Conservation (phyloP, 2,329 filamentous ascomycete species). For the Claviceps paspali region DNA sequence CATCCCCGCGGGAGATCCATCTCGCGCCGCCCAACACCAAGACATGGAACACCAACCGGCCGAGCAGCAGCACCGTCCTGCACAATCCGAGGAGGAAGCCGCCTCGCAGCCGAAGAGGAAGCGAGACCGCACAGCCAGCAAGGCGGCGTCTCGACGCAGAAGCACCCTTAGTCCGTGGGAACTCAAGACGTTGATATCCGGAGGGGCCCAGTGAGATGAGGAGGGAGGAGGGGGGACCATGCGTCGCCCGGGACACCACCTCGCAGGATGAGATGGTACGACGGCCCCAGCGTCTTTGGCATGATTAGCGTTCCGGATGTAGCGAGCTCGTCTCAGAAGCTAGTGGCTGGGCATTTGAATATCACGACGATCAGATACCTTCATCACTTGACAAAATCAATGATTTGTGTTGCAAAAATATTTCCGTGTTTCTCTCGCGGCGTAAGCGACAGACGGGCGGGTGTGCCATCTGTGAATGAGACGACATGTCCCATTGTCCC, state of each 20-base stretch:
- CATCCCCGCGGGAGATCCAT: conserved; percentile 1
- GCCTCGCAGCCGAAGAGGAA: conserved; percentile 24
- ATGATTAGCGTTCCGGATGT: too few relatives aligned
- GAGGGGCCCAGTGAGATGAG: conserved; percentile 32
- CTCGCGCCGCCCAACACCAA: neutral
- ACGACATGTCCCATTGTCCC: too few relatives aligned
- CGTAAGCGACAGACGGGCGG: conserved; percentile 3
- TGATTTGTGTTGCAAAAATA: too few relatives aligned
- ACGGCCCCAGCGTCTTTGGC: too few relatives aligned
- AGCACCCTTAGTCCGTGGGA: conserved; percentile 66
- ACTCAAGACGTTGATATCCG: conserved; percentile 47
- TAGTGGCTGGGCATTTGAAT: too few relatives aligned
- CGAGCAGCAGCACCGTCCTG: neutral
- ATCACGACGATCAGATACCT: too few relatives aligned
- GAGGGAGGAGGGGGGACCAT: too few relatives aligned
- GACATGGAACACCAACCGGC: conserved; percentile 8
- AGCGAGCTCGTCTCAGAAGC: too few relatives aligned
- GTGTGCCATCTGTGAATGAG: conserved; percentile 1
- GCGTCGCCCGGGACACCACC: too few relatives aligned
- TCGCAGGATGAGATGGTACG: neutral
- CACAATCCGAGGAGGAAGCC: neutral
- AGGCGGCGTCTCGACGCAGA: conserved; percentile 45
- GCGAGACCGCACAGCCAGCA: conserved; percentile 37
- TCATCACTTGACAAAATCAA: too few relatives aligned
- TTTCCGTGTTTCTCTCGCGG: neutral